These are phyloP conservation scores for Albugo candida DNA, from an alignment of 352 stramenopile species.

Conservation along the genomic window DNA sequence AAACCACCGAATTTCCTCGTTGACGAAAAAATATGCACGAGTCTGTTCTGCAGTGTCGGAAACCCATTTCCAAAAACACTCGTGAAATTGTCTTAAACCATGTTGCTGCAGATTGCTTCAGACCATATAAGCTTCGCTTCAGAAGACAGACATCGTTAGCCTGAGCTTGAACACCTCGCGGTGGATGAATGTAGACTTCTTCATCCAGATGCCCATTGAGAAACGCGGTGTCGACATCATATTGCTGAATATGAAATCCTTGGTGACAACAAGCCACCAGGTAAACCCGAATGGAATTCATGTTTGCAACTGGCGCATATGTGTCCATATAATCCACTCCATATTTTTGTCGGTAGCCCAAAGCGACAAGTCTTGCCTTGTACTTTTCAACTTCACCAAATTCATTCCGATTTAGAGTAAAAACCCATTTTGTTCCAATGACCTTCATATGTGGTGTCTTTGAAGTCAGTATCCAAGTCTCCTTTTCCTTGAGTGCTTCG, in stretches of 20 bases:
- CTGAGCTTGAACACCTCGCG: no score
- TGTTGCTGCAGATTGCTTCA: slow-evolving; percentile 13
- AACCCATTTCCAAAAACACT: no score
- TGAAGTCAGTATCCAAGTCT: background rate
- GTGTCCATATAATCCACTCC: slow-evolving; percentile 11
- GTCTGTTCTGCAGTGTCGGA: no score
- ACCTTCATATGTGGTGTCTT: slow-evolving; percentile 1
- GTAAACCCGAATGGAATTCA: slow-evolving; percentile 9
- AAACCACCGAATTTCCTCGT: slow-evolving; percentile 1
- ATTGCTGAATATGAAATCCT: slow-evolving; percentile 8
- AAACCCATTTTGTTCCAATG: slow-evolving; percentile 6
- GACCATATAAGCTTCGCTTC: slow-evolving; percentile 7
- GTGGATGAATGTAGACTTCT: no score
- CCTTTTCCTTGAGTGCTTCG: background rate
- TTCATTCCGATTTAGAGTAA: slow-evolving; percentile 3
- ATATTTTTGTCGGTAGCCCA: slow-evolving; percentile 10
- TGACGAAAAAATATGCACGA: slow-evolving; percentile 6
- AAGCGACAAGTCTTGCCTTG: slow-evolving; percentile 13
- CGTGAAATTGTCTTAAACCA: slow-evolving; percentile 9
- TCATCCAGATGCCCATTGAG: slow-evolving; percentile 5
- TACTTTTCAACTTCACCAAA: slow-evolving; percentile 7
- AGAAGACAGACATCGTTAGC: background rate
- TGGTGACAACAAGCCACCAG: slow-evolving; percentile 9
- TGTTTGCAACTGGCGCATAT: slow-evolving; percentile 12
- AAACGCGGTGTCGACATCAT: slow-evolving; percentile 7